These are phyloP conservation scores for Oehlia diaphana DNA, from an alignment of 192 early-diverging fungal genomes.

Conservation along the genomic window DNA sequence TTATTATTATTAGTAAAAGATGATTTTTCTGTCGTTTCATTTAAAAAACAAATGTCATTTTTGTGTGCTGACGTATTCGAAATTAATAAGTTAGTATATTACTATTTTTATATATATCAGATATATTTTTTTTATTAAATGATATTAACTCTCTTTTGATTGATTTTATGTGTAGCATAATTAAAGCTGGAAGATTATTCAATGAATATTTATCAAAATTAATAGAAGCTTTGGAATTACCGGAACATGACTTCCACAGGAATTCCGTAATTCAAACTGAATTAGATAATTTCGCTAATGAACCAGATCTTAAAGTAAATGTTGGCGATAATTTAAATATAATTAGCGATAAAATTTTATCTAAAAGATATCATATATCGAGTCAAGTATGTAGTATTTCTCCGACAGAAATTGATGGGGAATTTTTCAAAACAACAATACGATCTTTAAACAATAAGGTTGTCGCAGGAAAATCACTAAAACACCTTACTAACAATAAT, in stretches of 20 bases:
- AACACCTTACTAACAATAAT: not conserved
- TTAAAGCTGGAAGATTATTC: not conserved
- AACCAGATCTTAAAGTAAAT: not conserved
- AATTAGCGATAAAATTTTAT: not conserved
- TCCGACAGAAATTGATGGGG: not conserved
- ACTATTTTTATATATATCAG: too few relatives aligned
- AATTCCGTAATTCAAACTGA: not conserved
- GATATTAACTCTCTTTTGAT: not conserved
- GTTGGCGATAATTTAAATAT: not conserved
- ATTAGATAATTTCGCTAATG: not conserved
- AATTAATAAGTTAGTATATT: too few relatives aligned
- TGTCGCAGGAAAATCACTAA: not conserved
- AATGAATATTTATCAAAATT: not conserved
- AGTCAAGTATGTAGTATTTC: not conserved
- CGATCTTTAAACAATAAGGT: not conserved
- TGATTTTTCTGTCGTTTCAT: too few relatives aligned
- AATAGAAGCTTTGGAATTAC: not conserved
- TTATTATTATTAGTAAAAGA: too few relatives aligned
- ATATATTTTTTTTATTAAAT: too few relatives aligned
- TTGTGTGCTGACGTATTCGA: too few relatives aligned
- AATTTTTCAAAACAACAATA: not conserved
- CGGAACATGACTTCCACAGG: not conserved
- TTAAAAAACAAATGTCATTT: too few relatives aligned
- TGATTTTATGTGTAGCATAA: not conserved
- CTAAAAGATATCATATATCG: not conserved